Percentiles rank a stretch among this genome's conserved stretches.
Conservation (phyloP, 2,329 filamentous ascomycete species). For the Aspergillus felis region DNA sequence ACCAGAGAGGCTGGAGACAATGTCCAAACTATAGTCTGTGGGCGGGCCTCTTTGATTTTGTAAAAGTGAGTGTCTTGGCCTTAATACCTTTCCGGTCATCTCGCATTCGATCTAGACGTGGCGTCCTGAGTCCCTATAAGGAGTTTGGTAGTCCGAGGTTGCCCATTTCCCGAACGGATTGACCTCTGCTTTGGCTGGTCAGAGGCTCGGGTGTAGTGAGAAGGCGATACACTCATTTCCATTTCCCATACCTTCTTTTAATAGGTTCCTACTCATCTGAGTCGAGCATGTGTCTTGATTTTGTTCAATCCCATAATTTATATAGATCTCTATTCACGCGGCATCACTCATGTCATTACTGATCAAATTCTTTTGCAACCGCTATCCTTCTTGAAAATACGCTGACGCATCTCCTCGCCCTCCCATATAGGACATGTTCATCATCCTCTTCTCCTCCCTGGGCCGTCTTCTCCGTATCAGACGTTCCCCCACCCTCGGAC, state of each 20-base stretch:
- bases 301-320: constrained; percentile 4
- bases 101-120: constrained; percentile 24
- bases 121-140: constrained; percentile 17
- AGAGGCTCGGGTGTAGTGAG: constrained; percentile 11
- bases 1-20: constrained; percentile 92
- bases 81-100: constrained; percentile 34
- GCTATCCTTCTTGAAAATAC: neutral
- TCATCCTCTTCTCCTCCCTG: constrained; percentile 46
- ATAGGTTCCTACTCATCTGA: neutral
- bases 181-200: constrained; percentile 24
- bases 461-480: constrained; percentile 36
- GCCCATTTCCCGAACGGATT: constrained; percentile 36
- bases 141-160: constrained; percentile 21
- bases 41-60: constrained; percentile 79
- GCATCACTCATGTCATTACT: neutral
- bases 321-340: neutral
- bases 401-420: neutral
- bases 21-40: constrained; percentile 91
- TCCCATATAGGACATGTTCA: constrained; percentile 41
- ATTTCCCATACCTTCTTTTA: constrained; percentile 5
- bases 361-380: neutral
- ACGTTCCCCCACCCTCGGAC: constrained; percentile 30
- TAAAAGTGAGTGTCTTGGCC: constrained; percentile 62
- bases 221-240: constrained; percentile 4
- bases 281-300: constrained; percentile 6